These are phyloP conservation scores for Favolaschia claudopus DNA, from an alignment of 768 basidiomycete genomes.

Conservation along the genomic window DNA sequence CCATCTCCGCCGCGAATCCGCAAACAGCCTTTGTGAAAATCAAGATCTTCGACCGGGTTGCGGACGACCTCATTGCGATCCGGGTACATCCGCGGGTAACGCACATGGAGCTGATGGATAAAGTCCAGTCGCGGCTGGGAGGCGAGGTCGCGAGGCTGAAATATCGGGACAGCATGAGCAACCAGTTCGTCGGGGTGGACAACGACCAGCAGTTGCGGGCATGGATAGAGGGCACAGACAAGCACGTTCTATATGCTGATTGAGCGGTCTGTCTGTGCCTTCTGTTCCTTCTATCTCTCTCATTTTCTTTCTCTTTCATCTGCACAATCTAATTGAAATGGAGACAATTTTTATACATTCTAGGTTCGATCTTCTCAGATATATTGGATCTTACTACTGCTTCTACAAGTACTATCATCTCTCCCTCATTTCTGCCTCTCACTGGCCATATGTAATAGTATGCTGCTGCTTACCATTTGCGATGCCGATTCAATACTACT, in stretches of 20 bases:
- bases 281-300: neutral
- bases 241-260: conserved; percentile 84
- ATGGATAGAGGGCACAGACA: conserved; percentile 84
- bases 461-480: conserved; percentile 23
- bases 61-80: conserved; percentile 96
- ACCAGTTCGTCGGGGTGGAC: conserved; percentile 68
- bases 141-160: conserved; percentile 70
- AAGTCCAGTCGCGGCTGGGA: conserved; percentile 88
- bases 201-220: conserved; percentile 68
- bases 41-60: conserved; percentile 93
- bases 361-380: conserved; percentile 18
- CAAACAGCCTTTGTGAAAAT: conserved; percentile 96
- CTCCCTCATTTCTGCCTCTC: conserved; percentile 5
- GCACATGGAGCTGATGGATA: conserved; percentile 86
- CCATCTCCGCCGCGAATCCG: conserved; percentile 79
- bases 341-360: conserved; percentile 25
- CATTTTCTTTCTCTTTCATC: neutral
- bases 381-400: conserved; percentile 17
- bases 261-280: conserved; percentile 37
- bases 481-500: conserved; percentile 7
- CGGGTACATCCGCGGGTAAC: conserved; percentile 94
- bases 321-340: conserved; percentile 20
- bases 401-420: too few relatives aligned
- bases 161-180: conserved; percentile 78
- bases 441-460: conserved; percentile 20